These are phyloP conservation scores for Talaromyces verruculosus DNA, from an alignment of 2,329 filamentous ascomycete genomes.

Conservation along the genomic window DNA sequence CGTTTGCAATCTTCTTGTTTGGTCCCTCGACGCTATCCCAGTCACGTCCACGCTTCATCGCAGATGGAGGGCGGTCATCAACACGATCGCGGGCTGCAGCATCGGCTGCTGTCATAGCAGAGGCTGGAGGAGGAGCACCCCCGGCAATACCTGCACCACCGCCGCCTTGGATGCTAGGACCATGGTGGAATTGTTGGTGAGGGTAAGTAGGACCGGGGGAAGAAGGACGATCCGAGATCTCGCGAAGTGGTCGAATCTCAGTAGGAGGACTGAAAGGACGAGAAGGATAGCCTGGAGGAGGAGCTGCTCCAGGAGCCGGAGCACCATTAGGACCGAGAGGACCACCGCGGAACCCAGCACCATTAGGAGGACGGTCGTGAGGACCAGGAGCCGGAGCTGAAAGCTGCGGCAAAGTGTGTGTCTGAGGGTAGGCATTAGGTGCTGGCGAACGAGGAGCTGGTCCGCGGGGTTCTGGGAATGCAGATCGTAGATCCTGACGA, in stretches of 20 bases:
- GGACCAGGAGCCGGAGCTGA: conserved; percentile 47
- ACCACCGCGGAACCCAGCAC: conserved; percentile 30
- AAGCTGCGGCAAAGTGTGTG: conserved; percentile 54
- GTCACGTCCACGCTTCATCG: conserved; percentile 80
- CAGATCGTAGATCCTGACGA: conserved; percentile 69
- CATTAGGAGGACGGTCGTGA: conserved; percentile 40
- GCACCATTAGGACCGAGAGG: conserved; percentile 61
- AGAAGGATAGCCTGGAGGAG: conserved; percentile 69
- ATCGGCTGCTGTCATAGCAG: conserved; percentile 67
- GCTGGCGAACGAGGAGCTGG: conserved; percentile 59
- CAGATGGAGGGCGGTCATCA: conserved; percentile 76
- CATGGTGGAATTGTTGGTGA: conserved; percentile 76
- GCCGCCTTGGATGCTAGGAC: conserved; percentile 56
- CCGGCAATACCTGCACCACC: conserved; percentile 61
- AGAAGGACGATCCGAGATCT: conserved; percentile 68
- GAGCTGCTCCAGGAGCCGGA: conserved; percentile 50
- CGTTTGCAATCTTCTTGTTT: conserved; percentile 80
- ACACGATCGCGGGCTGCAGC: conserved; percentile 60
- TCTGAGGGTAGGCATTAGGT: conserved; percentile 52
- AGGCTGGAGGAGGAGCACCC: conserved; percentile 66
- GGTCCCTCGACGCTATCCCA: conserved; percentile 75
- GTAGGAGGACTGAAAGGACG: conserved; percentile 74
- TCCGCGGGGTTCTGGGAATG: conserved; percentile 63
- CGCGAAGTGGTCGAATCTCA: conserved; percentile 78
- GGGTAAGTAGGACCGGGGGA: conserved; percentile 87